Evolutionary conservation across 345 rosid species (phyloP), one percentile per base, ranked within the genome.

Genomic region (Jatropha curcas): DNA sequence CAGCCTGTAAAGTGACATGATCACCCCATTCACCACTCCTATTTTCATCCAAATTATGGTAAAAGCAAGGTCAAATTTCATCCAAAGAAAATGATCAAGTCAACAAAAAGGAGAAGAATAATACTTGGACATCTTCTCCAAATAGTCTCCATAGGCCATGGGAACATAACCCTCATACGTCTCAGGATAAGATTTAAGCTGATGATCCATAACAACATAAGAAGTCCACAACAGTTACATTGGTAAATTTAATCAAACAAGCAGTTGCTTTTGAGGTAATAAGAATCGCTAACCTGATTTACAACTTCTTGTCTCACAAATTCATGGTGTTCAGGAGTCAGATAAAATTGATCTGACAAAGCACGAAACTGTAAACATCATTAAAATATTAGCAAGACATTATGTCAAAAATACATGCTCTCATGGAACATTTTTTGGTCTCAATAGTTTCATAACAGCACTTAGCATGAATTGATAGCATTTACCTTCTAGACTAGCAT

Each of bases 21-120:
- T 86, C 89, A 72, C 89, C 89, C 89, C 89, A 86, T 76, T 86
- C 92, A 28, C 96, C 93, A 53, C 84, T 82, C 87, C 96, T 90
- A 64, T 86, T 62, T 68, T 60, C 77, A 71, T 70, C 13, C 75
- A 71, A 39, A 53, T 64, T 34, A 75, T 48, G 37, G 72, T 66
- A 79, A 74, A 62, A 66, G 50, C 35, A 22, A 71, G 25, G 60
- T 79, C 76, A 75, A 53, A 41, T 60, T 28, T 68, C 37, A 24
- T 17, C 62, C 10, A 52, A 71, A 66, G 30, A 17, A 34, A 46
- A 57, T 57, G 56, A 48, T 57, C 24, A 69, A 72, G 17, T 53
- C n/a, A 55, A 63, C 19, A 58, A 46, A 65, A 57, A 58, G 61
- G 25, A 59, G 39, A 51, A 27, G 58, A 67, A 61, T 72, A 52